Conservation (phyloP, 2,329 filamentous ascomycete genomes). For the Cryoendolithus antarcticus region DNA sequence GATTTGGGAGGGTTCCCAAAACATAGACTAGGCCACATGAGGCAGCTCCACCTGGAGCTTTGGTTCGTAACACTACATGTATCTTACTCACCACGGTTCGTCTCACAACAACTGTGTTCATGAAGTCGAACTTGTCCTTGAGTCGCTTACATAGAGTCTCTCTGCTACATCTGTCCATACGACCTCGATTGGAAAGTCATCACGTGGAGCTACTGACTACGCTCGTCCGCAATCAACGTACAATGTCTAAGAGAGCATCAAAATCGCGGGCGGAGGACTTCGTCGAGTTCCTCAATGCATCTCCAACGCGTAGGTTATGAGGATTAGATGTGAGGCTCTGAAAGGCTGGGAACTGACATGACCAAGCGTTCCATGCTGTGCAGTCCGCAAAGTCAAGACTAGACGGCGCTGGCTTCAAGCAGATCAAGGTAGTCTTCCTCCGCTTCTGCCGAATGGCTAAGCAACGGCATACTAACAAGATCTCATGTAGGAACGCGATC, state of each 20-base stretch:
- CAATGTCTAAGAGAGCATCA: constrained; percentile 16
- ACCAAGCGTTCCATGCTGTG: constrained; percentile 86
- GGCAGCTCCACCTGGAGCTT: too few species aligned
- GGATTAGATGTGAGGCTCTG: too few species aligned
- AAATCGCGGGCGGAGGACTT: constrained; percentile 59
- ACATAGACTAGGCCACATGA: too few species aligned
- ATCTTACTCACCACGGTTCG: too few species aligned
- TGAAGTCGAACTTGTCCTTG: too few species aligned
- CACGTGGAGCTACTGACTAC: too few species aligned
- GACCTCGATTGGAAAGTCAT: not conserved
- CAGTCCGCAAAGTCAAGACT: constrained; percentile 64
- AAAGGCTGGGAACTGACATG: not conserved
- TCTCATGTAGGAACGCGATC: constrained; percentile 59
- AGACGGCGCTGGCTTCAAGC: constrained; percentile 70
- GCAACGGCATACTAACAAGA: constrained; percentile 1
- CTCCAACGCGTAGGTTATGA: constrained; percentile 64
- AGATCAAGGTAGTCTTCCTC: constrained; percentile 50
- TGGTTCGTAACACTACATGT: too few species aligned
- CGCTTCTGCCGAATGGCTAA: constrained; percentile 4
- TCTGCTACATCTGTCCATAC: not conserved
- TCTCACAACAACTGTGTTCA: too few species aligned
- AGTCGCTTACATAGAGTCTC: too few species aligned
- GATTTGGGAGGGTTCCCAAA: too few species aligned
- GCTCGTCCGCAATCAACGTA: too few species aligned
- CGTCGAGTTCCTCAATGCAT: constrained; percentile 84